Conservation (phyloP, 2,329 filamentous ascomycete genomes). For the Knufia petricola region DNA sequence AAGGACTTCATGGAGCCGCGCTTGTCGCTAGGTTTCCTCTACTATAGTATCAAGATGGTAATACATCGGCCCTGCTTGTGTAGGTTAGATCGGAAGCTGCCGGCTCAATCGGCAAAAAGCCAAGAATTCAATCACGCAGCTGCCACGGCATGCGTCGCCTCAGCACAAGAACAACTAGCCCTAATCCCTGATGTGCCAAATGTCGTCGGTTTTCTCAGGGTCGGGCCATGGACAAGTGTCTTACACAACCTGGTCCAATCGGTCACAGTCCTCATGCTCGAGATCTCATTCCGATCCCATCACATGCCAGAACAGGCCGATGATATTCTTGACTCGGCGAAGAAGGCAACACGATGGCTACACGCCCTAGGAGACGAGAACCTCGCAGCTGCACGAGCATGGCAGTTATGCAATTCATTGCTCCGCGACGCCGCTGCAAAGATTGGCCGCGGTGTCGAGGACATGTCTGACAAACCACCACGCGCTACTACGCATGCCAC, state of each 20-base stretch:
- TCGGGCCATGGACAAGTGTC: conserved; percentile 38
- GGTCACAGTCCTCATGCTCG: conserved; percentile 35
- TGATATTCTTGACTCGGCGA: conserved; percentile 24
- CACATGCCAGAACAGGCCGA: conserved; percentile 34
- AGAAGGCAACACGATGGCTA: conserved; percentile 37
- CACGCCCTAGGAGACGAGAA: conserved; percentile 31
- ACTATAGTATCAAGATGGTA: conserved; percentile 36
- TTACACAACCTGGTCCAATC: conserved; percentile 39
- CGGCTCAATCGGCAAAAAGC: conserved; percentile 23
- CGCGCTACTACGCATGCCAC: conserved; percentile 5
- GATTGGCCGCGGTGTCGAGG: conserved; percentile 25
- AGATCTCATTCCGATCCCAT: conserved; percentile 36
- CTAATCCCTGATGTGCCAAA: conserved; percentile 35
- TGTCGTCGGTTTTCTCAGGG: conserved; percentile 30
- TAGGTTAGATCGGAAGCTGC: conserved; percentile 30
- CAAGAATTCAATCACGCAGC: conserved; percentile 32
- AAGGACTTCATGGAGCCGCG: conserved; percentile 29
- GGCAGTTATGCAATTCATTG: conserved; percentile 33
- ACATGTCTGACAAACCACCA: conserved; percentile 23
- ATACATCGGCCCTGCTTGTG: conserved; percentile 39
- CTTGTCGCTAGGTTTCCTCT: conserved; percentile 34
- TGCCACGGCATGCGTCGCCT: conserved; percentile 31
- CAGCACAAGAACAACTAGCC: conserved; percentile 31
- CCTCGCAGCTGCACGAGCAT: conserved; percentile 33
- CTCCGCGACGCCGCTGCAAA: conserved; percentile 28